Evolutionary conservation across 805 yeast species (phyloP).

Genomic region (Saccharomycopsis javanensis): DNA sequence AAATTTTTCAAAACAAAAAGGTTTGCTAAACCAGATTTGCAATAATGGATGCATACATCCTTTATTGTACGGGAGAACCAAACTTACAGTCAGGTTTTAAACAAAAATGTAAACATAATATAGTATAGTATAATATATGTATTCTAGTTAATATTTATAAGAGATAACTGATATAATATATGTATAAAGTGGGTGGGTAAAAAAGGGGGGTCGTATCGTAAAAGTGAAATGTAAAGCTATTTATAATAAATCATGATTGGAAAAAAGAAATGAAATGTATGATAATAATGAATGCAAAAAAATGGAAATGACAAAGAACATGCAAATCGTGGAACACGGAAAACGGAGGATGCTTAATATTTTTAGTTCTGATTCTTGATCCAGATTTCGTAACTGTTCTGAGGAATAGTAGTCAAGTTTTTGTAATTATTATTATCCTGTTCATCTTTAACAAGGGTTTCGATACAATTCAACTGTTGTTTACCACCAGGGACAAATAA

Average conservation of each 20-base stretch:
- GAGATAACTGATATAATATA: neutral
- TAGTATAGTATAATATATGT: neutral
- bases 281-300: neutral
- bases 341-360: neutral
- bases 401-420: conserved; percentile 14
- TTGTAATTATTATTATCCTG: neutral
- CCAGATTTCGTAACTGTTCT: conserved; percentile 16
- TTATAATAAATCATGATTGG: neutral
- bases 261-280: neutral
- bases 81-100: neutral
- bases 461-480: conserved; percentile 2
- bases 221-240: neutral
- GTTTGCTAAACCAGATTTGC: no score
- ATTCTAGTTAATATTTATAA: neutral
- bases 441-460: neutral
- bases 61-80: no score
- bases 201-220: neutral
- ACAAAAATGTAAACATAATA: neutral
- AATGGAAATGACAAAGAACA: neutral
- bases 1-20: no score
- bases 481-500: conserved; percentile 7
- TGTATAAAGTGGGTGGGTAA: no score
- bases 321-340: neutral
- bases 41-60: no score
- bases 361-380: conserved; percentile 9